Conservation (phyloP, 352 stramenopile species). For the Globisporangium okanoganense region DNA sequence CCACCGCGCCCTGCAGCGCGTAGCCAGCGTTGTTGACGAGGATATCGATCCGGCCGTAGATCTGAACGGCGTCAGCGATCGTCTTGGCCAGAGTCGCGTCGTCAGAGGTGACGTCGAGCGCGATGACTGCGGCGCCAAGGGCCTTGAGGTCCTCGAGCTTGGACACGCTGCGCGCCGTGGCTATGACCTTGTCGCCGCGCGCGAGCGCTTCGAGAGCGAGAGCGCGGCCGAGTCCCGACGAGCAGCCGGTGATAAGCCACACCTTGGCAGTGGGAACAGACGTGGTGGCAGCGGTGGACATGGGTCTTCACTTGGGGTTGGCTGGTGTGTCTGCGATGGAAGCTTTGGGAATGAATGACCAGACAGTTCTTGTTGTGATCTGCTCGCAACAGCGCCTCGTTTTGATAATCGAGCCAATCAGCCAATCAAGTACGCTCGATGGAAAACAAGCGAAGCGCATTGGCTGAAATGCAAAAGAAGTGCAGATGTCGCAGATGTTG, state of each 20-base stretch:
- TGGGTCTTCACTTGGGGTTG: not conserved
- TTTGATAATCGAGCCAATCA: not conserved
- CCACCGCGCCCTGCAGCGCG: slow-evolving; percentile 35
- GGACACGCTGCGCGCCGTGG: slow-evolving; percentile 32
- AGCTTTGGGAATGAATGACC: not conserved
- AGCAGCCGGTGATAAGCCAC: slow-evolving; percentile 52
- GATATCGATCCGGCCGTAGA: slow-evolving; percentile 48
- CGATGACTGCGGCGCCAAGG: slow-evolving; percentile 21
- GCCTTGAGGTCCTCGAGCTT: slow-evolving; percentile 34
- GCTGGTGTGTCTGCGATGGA: not conserved
- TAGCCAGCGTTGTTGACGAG: slow-evolving; percentile 53
- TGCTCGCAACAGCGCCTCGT: not conserved
- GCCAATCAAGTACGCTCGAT: not conserved
- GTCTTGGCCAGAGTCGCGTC: slow-evolving; percentile 27
- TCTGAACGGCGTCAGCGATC: slow-evolving; percentile 23
- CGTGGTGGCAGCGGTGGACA: not conserved
- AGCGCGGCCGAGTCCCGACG: slow-evolving; percentile 40
- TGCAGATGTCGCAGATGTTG: slow-evolving; percentile 1
- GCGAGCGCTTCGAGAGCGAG: slow-evolving; percentile 39
- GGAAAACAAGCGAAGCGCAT: not conserved
- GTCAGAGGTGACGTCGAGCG: slow-evolving; percentile 41
- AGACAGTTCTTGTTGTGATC: not conserved
- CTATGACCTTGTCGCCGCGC: slow-evolving; percentile 43
- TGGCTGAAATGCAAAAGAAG: not conserved
- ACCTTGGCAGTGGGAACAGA: slow-evolving; percentile 25